Evolutionary conservation across 208 protist species (phyloP).

Genomic region (Leishmania turanica): DNA sequence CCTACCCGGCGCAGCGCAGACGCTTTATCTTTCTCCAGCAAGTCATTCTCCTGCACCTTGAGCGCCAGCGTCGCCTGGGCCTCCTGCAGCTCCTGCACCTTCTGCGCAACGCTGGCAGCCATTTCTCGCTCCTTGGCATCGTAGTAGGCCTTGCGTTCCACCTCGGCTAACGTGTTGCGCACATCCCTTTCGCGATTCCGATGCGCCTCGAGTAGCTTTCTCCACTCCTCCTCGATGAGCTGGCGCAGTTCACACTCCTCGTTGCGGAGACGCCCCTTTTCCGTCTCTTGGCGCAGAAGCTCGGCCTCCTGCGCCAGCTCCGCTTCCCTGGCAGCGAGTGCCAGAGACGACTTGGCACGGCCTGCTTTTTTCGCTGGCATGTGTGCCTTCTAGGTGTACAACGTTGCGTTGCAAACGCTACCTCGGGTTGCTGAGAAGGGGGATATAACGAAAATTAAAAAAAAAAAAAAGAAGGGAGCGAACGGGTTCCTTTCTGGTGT

Average conservation of each 20-base stretch:
- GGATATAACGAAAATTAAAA: neutral
- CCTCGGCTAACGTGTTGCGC: conserved; percentile 50
- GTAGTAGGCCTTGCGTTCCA: conserved; percentile 43
- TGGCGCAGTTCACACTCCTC: conserved; percentile 60
- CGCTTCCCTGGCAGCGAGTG: conserved; percentile 35
- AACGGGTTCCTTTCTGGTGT: neutral
- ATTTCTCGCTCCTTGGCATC: conserved; percentile 61
- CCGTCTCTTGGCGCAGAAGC: conserved; percentile 45
- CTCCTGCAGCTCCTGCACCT: conserved; percentile 19
- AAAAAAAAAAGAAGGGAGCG: neutral
- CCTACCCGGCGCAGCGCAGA: conserved; percentile 60
- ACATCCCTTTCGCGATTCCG: conserved; percentile 53
- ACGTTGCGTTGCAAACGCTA: neutral
- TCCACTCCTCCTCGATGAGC: conserved; percentile 69
- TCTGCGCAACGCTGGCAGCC: conserved; percentile 23
- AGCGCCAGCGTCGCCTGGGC: conserved; percentile 30
- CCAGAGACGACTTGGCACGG: conserved; percentile 33
- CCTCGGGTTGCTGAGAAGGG: neutral
- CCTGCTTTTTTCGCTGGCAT: conserved; percentile 55
- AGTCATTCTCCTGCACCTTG: conserved; percentile 48
- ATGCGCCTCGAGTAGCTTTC: conserved; percentile 44
- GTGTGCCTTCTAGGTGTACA: neutral
- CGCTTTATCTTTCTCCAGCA: conserved; percentile 67
- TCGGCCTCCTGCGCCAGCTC: conserved; percentile 47
- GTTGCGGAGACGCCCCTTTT: conserved; percentile 52